phyloP scores from a whole-genome alignment of 2,329 filamentous ascomycete genomes.

The Chaetomiaceae sp. region DNA sequence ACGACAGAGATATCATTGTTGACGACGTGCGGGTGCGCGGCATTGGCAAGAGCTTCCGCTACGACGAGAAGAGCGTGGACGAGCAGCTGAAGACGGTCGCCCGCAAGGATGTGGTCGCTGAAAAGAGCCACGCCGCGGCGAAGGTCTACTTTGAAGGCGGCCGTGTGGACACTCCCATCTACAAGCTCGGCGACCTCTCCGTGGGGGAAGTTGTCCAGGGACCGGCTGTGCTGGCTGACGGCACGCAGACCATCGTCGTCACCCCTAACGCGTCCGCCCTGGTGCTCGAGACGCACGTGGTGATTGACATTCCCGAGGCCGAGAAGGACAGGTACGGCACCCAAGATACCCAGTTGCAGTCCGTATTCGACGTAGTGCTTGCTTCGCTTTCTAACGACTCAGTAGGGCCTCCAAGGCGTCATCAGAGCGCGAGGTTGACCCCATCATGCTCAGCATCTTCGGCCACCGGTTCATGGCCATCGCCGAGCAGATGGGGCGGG shows the following conservation, averaged over 20 bases:
- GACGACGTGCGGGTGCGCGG: constrained; percentile 85
- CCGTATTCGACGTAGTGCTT: no score
- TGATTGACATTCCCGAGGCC: constrained; percentile 67
- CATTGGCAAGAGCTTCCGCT: constrained; percentile 81
- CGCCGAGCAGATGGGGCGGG: constrained; percentile 76
- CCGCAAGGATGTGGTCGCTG: constrained; percentile 47
- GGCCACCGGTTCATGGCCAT: constrained; percentile 81
- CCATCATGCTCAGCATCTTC: constrained; percentile 72
- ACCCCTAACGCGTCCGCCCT: constrained; percentile 71
- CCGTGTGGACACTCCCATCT: constrained; percentile 70
- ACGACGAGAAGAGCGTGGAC: constrained; percentile 74
- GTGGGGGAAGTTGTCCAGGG: constrained; percentile 69
- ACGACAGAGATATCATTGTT: constrained; percentile 79
- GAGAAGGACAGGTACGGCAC: constrained; percentile 30
- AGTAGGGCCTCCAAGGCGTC: constrained; percentile 14
- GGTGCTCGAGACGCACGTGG: constrained; percentile 77
- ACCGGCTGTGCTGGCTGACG: constrained; percentile 80
- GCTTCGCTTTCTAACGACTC: not conserved
- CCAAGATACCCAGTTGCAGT: no score
- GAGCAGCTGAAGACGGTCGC: constrained; percentile 69
- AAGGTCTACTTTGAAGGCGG: constrained; percentile 82
- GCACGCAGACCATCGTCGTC: constrained; percentile 87
- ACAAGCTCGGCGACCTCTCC: constrained; percentile 68
- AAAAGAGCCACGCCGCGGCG: constrained; percentile 59
- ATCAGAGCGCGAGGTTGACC: constrained; percentile 53